Conservation (phyloP, 768 basidiomycete genomes). For the Gymnopilus dilepis region DNA sequence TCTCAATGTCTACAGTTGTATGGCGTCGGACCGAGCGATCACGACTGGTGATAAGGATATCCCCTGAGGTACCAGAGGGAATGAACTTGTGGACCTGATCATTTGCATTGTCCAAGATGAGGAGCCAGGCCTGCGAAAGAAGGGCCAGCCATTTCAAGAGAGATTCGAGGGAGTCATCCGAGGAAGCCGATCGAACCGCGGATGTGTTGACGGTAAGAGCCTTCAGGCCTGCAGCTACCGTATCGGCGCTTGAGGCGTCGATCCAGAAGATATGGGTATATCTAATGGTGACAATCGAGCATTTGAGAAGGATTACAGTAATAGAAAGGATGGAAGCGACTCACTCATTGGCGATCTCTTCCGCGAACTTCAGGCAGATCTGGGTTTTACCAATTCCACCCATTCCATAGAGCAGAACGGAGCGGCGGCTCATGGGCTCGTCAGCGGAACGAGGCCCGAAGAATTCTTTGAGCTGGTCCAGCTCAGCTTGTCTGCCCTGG, state of each 20-base stretch:
- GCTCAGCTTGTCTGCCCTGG: slow-evolving; percentile 15
- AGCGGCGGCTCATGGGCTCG: not conserved
- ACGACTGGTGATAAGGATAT: slow-evolving; percentile 27
- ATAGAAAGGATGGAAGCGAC: not conserved
- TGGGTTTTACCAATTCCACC: slow-evolving; percentile 28
- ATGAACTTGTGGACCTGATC: slow-evolving; percentile 12
- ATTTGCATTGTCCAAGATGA: slow-evolving; percentile 28
- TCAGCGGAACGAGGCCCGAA: slow-evolving; percentile 4
- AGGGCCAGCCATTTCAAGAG: slow-evolving; percentile 21
- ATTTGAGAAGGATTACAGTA: not conserved
- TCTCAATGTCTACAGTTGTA: slow-evolving; percentile 10
- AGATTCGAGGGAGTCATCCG: not conserved
- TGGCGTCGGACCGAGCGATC: slow-evolving; percentile 11
- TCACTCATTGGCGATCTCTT: slow-evolving; percentile 6
- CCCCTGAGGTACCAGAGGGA: slow-evolving; percentile 23
- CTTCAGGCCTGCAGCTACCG: not conserved
- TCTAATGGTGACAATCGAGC: not conserved
- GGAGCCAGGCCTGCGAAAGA: slow-evolving; percentile 19
- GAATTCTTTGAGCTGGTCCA: slow-evolving; percentile 15
- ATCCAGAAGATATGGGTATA: not conserved
- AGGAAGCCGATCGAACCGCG: not conserved
- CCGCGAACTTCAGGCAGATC: slow-evolving; percentile 25
- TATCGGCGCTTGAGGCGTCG: not conserved
- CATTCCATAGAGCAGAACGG: slow-evolving; percentile 25
- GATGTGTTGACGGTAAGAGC: not conserved